phyloP scores from a whole-genome alignment of 257 asterid genomes.

The Nicotiana tabacum region DNA sequence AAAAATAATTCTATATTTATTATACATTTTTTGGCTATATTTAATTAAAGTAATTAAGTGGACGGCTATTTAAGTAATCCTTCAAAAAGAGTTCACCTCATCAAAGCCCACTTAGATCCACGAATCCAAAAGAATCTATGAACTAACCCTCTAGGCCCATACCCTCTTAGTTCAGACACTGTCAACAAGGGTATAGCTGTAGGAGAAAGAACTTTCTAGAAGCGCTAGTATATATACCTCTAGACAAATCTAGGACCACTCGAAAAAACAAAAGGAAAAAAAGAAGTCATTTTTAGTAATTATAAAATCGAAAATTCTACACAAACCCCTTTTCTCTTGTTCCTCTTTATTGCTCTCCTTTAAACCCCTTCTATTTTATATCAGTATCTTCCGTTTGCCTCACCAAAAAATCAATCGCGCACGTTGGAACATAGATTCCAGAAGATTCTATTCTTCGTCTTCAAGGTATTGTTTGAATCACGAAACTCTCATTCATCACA shows the following conservation, averaged over 20 bases:
- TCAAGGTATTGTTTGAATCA: constrained; percentile 2
- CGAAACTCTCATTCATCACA: background rate
- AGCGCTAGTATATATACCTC: background rate
- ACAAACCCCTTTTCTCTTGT: background rate
- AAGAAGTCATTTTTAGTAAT: background rate
- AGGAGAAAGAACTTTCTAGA: no score
- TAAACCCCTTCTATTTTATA: background rate
- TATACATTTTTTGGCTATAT: no score
- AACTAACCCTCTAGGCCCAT: no score
- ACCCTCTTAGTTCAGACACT: no score
- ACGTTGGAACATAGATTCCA: background rate
- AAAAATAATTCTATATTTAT: no score
- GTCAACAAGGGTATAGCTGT: no score
- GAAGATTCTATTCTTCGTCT: background rate
- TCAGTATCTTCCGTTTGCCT: background rate
- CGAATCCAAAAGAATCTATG: no score
- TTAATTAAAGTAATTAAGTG: no score
- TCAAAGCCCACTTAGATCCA: no score
- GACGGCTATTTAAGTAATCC: no score
- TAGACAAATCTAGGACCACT: background rate
- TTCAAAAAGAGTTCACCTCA: no score
- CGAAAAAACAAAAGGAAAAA: background rate
- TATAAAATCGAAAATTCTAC: background rate
- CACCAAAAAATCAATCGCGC: background rate
- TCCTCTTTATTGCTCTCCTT: background rate